phyloP scores from a whole-genome alignment of 176 grass and related monocot genomes.

The Pontederia crassipes region DNA sequence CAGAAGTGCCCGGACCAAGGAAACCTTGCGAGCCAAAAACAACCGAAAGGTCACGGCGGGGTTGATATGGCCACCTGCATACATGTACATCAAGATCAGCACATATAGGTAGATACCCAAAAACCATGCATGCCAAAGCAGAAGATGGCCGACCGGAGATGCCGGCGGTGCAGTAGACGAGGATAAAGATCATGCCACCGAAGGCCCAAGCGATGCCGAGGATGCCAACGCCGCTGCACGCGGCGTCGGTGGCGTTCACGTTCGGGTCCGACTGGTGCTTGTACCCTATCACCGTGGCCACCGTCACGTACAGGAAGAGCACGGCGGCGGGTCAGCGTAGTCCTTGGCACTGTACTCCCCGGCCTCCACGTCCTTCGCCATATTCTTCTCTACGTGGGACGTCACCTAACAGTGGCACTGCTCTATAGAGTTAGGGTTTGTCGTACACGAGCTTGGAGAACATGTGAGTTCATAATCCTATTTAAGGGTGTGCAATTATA shows the following conservation, averaged over 20 bases:
- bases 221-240: conserved; percentile 71
- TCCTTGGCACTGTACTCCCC: neutral
- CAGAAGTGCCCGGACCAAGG: neutral
- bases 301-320: conserved; percentile 14
- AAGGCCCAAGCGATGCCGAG: conserved; percentile 97
- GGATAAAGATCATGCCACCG: conserved; percentile 98
- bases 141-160: conserved; percentile 40
- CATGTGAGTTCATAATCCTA: no score
- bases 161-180: conserved; percentile 98
- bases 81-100: neutral
- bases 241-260: neutral
- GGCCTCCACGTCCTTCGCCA: conserved; percentile 10
- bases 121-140: neutral
- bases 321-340: conserved; percentile 4
- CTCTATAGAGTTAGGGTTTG: no score
- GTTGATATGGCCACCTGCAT: conserved; percentile 15
- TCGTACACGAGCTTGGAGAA: no score
- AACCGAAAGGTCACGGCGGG: conserved; percentile 16
- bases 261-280: neutral
- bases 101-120: neutral
- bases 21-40: conserved; percentile 19
- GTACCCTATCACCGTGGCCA: conserved; percentile 14
- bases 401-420: no score
- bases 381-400: neutral
- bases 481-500: no score